Percentiles rank a stretch among this genome's conserved stretches.
These are phyloP conservation scores for Aspergillus sp. DNA, from an alignment of 2,329 filamentous ascomycete species.

Conservation along the genomic window DNA sequence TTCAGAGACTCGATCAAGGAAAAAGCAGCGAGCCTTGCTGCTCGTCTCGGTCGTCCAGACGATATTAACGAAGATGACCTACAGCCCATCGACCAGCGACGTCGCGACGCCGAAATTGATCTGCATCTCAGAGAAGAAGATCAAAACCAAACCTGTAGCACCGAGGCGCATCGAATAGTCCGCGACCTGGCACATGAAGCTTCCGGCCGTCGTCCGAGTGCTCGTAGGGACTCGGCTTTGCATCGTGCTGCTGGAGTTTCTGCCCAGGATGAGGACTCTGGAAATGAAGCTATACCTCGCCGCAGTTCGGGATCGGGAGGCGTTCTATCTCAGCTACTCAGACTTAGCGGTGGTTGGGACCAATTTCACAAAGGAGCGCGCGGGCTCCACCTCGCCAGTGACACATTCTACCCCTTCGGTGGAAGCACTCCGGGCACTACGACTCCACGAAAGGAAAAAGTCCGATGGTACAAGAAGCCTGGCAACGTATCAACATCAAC, in stretches of 20 bases:
- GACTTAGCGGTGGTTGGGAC: slow-evolving; percentile 3
- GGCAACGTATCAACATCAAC: slow-evolving; percentile 28
- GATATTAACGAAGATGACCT: slow-evolving; percentile 5
- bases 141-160: neutral
- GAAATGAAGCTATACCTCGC: neutral
- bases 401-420: slow-evolving; percentile 1
- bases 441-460: slow-evolving; percentile 13
- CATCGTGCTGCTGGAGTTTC: neutral
- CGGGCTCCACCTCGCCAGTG: neutral
- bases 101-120: neutral
- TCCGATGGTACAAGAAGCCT: slow-evolving; percentile 27
- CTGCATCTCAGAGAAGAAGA: neutral
- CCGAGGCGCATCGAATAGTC: slow-evolving; percentile 5
- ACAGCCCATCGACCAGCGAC: slow-evolving; percentile 5
- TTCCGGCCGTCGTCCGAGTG: neutral
- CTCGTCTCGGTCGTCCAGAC: slow-evolving; percentile 3
- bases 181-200: neutral
- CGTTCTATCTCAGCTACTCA: neutral
- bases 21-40: neutral
- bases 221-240: neutral
- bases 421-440: slow-evolving; percentile 4
- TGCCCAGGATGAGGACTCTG: neutral
- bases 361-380: neutral
- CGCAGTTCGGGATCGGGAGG: neutral
- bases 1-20: neutral